Conservation (phyloP, 805 yeast genomes). For the Starmerella asiatica region DNA sequence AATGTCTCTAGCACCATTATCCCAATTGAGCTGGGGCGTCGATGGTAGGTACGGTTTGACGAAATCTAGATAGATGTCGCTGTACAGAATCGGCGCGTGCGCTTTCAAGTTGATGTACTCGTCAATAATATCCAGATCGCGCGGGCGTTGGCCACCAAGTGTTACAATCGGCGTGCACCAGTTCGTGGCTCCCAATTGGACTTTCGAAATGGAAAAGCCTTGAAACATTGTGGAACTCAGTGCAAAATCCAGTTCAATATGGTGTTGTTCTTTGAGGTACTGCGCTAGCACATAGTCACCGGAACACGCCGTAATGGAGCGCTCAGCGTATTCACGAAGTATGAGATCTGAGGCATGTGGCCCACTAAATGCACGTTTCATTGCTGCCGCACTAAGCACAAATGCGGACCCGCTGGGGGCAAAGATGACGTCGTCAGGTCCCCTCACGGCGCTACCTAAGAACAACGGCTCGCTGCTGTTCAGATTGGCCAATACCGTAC, state of each 20-base stretch:
- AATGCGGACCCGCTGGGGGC: constrained; percentile 20
- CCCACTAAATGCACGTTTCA: constrained; percentile 15
- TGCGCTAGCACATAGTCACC: constrained; percentile 23
- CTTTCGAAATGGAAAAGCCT: constrained; percentile 19
- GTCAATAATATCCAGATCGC: constrained; percentile 19
- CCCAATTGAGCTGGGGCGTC: constrained; percentile 22
- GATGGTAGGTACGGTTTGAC: constrained; percentile 17
- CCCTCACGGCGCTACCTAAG: constrained; percentile 16
- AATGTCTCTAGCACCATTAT: constrained; percentile 21
- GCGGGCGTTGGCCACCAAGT: constrained; percentile 17
- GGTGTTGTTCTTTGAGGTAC: constrained; percentile 11
- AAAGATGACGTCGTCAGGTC: constrained; percentile 8
- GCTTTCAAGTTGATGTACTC: constrained; percentile 19
- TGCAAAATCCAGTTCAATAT: constrained; percentile 11
- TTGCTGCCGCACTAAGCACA: constrained; percentile 15
- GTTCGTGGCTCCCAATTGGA: constrained; percentile 15
- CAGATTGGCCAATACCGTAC: constrained; percentile 7
- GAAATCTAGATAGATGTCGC: constrained; percentile 23
- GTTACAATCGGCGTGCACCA: constrained; percentile 24
- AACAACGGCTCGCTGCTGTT: constrained; percentile 15
- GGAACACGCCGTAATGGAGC: constrained; percentile 15
- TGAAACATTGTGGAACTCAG: constrained; percentile 20
- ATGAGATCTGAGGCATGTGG: neutral
- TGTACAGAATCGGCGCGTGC: constrained; percentile 12
- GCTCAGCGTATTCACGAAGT: constrained; percentile 13